phyloP scores from a whole-genome alignment of 148 eudicot genomes.

The Amaranthus hypochondriacus region DNA sequence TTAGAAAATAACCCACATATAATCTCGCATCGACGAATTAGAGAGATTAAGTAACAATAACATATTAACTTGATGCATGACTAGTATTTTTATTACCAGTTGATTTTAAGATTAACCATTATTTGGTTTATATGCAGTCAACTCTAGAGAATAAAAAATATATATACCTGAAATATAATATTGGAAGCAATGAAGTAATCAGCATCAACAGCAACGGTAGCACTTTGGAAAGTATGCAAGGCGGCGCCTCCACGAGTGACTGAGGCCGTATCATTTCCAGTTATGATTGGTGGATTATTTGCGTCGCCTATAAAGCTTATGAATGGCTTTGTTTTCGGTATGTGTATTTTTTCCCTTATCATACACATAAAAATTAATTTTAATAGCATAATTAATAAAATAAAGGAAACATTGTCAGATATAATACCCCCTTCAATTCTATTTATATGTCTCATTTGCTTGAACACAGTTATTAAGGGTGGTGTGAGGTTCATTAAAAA shows the following conservation, averaged over 20 bases:
- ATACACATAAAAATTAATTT: not conserved
- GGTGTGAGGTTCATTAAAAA: too few species aligned
- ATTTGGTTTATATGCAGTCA: too few species aligned
- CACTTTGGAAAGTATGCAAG: slow-evolving; percentile 43
- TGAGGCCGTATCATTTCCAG: slow-evolving; percentile 54
- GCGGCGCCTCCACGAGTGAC: slow-evolving; percentile 24
- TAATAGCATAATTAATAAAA: not conserved
- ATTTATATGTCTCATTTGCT: not conserved
- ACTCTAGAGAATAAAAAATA: not conserved
- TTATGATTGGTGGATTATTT: slow-evolving; percentile 48
- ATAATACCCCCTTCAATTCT: too few species aligned
- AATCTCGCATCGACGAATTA: too few species aligned
- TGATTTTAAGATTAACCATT: too few species aligned
- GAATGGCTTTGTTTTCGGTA: slow-evolving; percentile 42
- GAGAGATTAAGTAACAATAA: too few species aligned
- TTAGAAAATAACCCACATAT: too few species aligned
- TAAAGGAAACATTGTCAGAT: not conserved
- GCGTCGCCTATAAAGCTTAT: slow-evolving; percentile 43
- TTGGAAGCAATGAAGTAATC: slow-evolving; percentile 55
- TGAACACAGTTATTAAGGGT: too few species aligned
- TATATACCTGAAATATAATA: slow-evolving; percentile 49
- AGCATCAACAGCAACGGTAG: slow-evolving; percentile 53
- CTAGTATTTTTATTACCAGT: too few species aligned
- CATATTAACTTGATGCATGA: too few species aligned
- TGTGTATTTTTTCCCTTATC: slow-evolving; percentile 54